Percentiles rank a stretch among this genome's conserved stretches.
Evolutionary conservation across 352 stramenopile species (phyloP).

Genomic region (Globisporangium uncinulatum): DNA sequence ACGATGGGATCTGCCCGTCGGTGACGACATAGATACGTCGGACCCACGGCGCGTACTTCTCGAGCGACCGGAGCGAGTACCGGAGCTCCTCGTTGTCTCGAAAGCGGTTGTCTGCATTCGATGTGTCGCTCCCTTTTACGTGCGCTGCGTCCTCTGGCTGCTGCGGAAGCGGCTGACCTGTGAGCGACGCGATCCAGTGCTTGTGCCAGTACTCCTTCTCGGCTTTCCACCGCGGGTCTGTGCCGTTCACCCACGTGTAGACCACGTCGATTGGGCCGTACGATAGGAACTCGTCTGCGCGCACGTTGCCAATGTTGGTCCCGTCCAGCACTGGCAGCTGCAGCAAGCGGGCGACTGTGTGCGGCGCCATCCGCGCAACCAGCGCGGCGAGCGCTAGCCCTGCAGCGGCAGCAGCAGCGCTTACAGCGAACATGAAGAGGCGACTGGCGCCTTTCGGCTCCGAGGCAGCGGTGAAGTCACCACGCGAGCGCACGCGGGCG

Average conservation of each 20-base stretch:
- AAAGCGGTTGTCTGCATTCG: conserved; percentile 89
- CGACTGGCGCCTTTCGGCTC: background rate
- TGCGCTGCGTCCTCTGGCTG: conserved; percentile 32
- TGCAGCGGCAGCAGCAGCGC: background rate
- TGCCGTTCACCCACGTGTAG: conserved; percentile 96
- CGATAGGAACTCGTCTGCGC: conserved; percentile 39
- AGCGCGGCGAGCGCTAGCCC: conserved; percentile 11
- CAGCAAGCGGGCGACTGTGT: conserved; percentile 5
- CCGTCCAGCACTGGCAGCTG: conserved; percentile 5
- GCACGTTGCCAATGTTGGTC: conserved; percentile 66
- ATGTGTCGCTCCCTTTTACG: conserved; percentile 61
- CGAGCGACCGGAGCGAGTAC: conserved; percentile 90
- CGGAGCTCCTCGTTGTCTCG: conserved; percentile 93
- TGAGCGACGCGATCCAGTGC: conserved; percentile 84
- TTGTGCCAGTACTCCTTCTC: conserved; percentile 88
- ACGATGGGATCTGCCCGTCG: conserved; percentile 92
- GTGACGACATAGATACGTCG: conserved; percentile 94
- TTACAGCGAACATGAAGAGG: background rate
- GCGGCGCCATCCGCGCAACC: conserved; percentile 4
- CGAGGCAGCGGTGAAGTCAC: background rate
- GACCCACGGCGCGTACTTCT: conserved; percentile 95
- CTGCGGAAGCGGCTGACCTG: conserved; percentile 63
- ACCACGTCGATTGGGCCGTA: conserved; percentile 92
- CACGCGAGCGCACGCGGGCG: conserved; percentile 13
- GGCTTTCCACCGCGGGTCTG: conserved; percentile 89